Conservation (phyloP, 2,329 filamentous ascomycete genomes). For the Akanthomyces uredinophilus region DNA sequence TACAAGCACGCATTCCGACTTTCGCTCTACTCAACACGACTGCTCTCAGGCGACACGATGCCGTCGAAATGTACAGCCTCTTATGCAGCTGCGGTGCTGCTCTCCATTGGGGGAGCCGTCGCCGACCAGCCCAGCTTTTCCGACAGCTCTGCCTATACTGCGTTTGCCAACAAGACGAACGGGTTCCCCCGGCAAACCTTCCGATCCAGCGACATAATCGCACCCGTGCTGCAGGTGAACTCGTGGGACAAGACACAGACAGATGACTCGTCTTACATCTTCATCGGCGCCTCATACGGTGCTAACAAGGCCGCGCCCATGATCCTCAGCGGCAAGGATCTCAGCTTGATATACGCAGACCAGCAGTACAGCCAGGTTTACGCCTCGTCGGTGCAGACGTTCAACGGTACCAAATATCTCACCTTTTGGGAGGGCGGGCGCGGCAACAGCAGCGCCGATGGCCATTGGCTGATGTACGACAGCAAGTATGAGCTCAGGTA, state of each 20-base stretch:
- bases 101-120: constrained; percentile 7
- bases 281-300: constrained; percentile 26
- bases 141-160: constrained; percentile 25
- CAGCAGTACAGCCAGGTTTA: constrained; percentile 26
- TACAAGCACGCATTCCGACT: not conserved
- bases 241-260: constrained; percentile 22
- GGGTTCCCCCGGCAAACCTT: constrained; percentile 30
- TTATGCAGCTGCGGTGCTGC: constrained; percentile 10
- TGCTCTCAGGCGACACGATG: not conserved
- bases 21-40: not conserved
- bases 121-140: constrained; percentile 24
- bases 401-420: constrained; percentile 28
- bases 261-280: constrained; percentile 29
- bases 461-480: constrained; percentile 28
- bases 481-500: constrained; percentile 32
- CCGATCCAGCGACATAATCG: constrained; percentile 27
- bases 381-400: constrained; percentile 24
- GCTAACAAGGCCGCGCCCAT: constrained; percentile 27
- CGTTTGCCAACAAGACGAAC: constrained; percentile 21
- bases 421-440: constrained; percentile 31
- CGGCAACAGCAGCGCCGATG: constrained; percentile 25
- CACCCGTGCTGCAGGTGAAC: constrained; percentile 32
- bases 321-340: constrained; percentile 30
- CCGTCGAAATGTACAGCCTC: not conserved
- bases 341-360: constrained; percentile 35